Base-by-base conservation (phyloP, 148 eudicot species). In the Pouteria glomerata region DNA sequence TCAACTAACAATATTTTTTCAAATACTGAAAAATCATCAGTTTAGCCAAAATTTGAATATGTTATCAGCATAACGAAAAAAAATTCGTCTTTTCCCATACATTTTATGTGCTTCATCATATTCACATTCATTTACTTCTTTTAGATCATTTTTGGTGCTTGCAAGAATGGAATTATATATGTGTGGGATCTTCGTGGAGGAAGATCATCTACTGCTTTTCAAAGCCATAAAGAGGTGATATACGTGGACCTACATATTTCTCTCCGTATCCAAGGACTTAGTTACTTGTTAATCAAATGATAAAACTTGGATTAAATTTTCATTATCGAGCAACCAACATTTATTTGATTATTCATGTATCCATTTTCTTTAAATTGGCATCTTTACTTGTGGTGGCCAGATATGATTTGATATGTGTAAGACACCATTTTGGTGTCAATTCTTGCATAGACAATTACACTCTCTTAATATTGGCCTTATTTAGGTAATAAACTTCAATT, bases 181-280 rank as follows among this genome's bases (percentile, higher is more conserved):
- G 66, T 85, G 62, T 95, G 98, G 98, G 98, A 95, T 85, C 88
- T 95, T 72, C 93, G 98, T 76, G 97, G 98, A 64, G 98, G 98
- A 84, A 86, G 88, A 79, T 76, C 92, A 62, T 71, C 86, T 51
- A 79, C 89, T 76, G 91, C 91, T 81, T 95, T 95, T 73, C 85
- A 82, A 78, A 88, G 82, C 75, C 86, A 85, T 70, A 89, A 84
- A 79, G 90, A 85, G 97, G 98, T 91, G 61, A 69, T 52, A 11
- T 47, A 37, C 15, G 26, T 29, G 64, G 21, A 42, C 55, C 19
- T 21, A 34, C 4, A 6, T 68, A 29, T 35, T 33, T 41, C 27
- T 68, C 24, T 48, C 12, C 13, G 6, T 35, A 31, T 72, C 47
- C 75, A 24, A 24, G 42, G 41, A 66, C 31, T 47, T 3, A 1